Evolutionary conservation across 2,329 filamentous ascomycete genomes (phyloP), one percentile per base, ranked within the genome.

Genomic region (Shiraia sp.): DNA sequence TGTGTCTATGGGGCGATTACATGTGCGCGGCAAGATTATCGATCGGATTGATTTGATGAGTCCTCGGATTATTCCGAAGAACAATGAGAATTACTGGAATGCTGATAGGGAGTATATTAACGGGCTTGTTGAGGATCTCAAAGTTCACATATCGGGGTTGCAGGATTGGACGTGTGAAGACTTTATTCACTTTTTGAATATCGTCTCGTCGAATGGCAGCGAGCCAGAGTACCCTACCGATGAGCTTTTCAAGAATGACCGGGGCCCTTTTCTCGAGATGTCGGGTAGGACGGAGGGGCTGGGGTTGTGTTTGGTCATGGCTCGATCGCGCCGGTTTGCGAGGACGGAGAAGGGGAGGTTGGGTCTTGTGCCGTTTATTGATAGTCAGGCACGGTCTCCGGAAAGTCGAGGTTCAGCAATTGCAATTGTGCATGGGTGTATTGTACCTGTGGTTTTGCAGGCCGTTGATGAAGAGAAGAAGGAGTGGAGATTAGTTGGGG

Each of bases 391-490:
- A 0, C 14, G 28, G 16, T 16, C 8, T 10, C 37, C 14, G 24
- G 28, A 26, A 3, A 22, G 14, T 24, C 36, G 31, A 14, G 49
- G 51, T 3, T 48, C 37, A 15, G 34, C 22, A 13, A 49, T 52
- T 25, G 53, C 41, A 5, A 19, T 55, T 6, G 12, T 55, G 29
- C 49, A 57, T 42, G 50, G 49, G 12, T 59, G 49, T 31, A 50
- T 25, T 10, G 51, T 57, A 1, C 45, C 47, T 4, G 30, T 59
- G 12, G 33, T 60, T n/a, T 32, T 52, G 14, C 30, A 55, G 5
- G 28, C 24, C 14, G 32, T 47, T 13, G 22, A 42, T 14, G 43
- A 49, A 16, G 23, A 42, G 4, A 26, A 33, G 14, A 30, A 43
- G 6, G 40, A 44, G 25, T 57, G 49, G 37, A 49, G 13, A 30